A percentile compares a stretch with the other conserved stretches of the same genome.
Evolutionary conservation across 2,329 filamentous ascomycete species (phyloP).

Genomic region (Calonectria multiphialidica): DNA sequence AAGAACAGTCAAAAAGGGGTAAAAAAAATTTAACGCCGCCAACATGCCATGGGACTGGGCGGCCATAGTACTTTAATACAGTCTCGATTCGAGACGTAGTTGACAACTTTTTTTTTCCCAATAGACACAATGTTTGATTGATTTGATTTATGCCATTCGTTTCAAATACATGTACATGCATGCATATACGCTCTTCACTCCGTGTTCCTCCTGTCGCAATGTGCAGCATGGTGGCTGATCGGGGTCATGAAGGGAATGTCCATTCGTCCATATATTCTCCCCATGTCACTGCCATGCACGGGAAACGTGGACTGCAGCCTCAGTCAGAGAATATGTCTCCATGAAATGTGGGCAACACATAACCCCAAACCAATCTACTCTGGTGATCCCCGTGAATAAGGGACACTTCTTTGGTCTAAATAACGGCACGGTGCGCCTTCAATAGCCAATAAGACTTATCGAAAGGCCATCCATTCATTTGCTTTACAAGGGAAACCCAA

Average conservation of each 20-base stretch:
- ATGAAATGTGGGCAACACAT: too few species aligned
- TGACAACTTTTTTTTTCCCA: neutral
- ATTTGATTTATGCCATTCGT: neutral
- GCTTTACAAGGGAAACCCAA: neutral
- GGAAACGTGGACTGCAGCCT: too few species aligned
- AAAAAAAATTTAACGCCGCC: conserved; percentile 12
- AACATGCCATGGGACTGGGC: neutral
- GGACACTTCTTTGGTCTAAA: too few species aligned
- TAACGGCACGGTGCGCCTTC: too few species aligned
- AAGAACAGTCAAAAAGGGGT: neutral
- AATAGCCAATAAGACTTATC: neutral
- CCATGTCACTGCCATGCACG: too few species aligned
- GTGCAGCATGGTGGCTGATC: neutral
- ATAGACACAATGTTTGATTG: too few species aligned
- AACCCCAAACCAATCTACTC: too few species aligned
- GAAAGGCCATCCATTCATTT: neutral
- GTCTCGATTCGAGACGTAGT: conserved; percentile 6
- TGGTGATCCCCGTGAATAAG: too few species aligned
- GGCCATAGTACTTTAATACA: conserved; percentile 16
- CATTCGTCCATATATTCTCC: too few species aligned
- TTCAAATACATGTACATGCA: too few species aligned
- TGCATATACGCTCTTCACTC: neutral
- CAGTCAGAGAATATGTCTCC: too few species aligned
- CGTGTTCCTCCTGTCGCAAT: neutral
- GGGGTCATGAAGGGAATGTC: neutral